Conservation (phyloP, 441 rosid species). For the Macaranga tanarius region DNA sequence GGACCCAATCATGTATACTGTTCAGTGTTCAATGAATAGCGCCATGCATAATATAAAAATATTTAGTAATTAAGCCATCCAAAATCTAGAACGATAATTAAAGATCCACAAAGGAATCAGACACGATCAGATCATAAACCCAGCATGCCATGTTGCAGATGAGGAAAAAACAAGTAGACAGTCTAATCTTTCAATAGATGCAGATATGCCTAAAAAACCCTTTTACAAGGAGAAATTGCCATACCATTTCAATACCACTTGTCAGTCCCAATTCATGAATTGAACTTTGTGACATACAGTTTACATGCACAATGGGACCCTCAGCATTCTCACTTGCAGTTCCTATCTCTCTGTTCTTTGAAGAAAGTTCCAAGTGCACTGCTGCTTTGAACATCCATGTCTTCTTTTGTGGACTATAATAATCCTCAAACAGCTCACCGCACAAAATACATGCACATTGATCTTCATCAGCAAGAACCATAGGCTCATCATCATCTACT, state of each 20-base stretch:
- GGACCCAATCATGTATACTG: background rate
- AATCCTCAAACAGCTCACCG: constrained; percentile 89
- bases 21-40: no score
- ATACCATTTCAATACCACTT: constrained; percentile 57
- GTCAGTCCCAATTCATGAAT: constrained; percentile 52
- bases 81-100: background rate
- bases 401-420: constrained; percentile 49
- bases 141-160: background rate
- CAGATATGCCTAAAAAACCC: background rate
- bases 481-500: constrained; percentile 40
- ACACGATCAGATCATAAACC: background rate
- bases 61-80: background rate
- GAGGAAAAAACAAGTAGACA: background rate
- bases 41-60: background rate
- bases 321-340: constrained; percentile 31
- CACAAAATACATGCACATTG: constrained; percentile 87
- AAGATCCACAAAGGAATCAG: background rate
- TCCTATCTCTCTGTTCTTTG: constrained; percentile 23
- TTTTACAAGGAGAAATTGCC: background rate
- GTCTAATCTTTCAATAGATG: background rate
- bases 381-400: constrained; percentile 90
- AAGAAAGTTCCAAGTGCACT: constrained; percentile 43
- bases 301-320: constrained; percentile 69
- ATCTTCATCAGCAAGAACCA: constrained; percentile 78
- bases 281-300: constrained; percentile 57